phyloP scores from a whole-genome alignment of 768 basidiomycete species.

The Leucosporidium creatinivorum region DNA sequence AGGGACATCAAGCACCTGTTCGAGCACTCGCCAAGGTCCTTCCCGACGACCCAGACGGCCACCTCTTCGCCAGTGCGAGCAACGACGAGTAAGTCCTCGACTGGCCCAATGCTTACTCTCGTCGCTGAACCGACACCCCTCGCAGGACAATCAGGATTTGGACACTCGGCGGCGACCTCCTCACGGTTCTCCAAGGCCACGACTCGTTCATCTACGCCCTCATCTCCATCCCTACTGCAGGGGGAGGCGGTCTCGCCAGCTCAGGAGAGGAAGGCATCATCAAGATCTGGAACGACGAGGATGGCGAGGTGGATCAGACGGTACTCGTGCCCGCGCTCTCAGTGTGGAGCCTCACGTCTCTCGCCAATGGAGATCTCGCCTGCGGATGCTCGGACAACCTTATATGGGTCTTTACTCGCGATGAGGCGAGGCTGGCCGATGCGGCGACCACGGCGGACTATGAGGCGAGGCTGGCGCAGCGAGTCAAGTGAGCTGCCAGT shows the following conservation, averaged over 20 bases:
- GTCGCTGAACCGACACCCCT: not conserved
- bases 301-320: slow-evolving; percentile 72
- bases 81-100: slow-evolving; percentile 4
- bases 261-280: slow-evolving; percentile 89
- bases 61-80: slow-evolving; percentile 59
- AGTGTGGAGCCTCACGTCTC: slow-evolving; percentile 81
- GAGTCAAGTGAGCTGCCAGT: not conserved
- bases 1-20: slow-evolving; percentile 79
- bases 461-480: slow-evolving; percentile 42
- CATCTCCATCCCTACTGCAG: slow-evolving; percentile 51
- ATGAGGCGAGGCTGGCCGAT: slow-evolving; percentile 62
- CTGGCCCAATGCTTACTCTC: too few species aligned
- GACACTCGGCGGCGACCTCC: slow-evolving; percentile 52
- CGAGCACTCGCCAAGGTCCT: slow-evolving; percentile 64
- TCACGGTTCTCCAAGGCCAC: slow-evolving; percentile 73
- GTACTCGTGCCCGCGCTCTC: slow-evolving; percentile 79
- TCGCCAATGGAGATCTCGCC: slow-evolving; percentile 76
- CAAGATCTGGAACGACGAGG: slow-evolving; percentile 75
- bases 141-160: slow-evolving; percentile 82
- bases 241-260: slow-evolving; percentile 66
- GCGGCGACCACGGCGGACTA: slow-evolving; percentile 50
- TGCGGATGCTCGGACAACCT: slow-evolving; percentile 81
- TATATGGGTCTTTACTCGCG: slow-evolving; percentile 75
- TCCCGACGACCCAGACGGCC: slow-evolving; percentile 48
- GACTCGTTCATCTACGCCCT: slow-evolving; percentile 93